Percentiles rank a stretch among this genome's conserved stretches.
These are phyloP conservation scores for Davidsoniella eucalypti DNA, from an alignment of 2,329 filamentous ascomycete species.

Conservation along the genomic window DNA sequence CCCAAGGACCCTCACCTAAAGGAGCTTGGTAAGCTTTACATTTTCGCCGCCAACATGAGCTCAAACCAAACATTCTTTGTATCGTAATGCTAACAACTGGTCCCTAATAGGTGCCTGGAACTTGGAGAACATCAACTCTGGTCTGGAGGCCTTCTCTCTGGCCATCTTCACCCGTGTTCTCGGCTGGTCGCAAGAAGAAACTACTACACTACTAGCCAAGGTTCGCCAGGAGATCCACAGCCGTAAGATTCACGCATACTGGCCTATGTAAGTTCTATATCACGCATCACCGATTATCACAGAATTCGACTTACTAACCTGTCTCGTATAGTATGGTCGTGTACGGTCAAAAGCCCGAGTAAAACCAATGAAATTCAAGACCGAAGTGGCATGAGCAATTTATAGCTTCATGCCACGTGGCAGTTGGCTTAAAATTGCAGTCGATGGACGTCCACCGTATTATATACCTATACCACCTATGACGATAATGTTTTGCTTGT, in stretches of 20 bases:
- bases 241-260: slow-evolving; percentile 19
- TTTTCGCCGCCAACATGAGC: slow-evolving; percentile 12
- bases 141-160: slow-evolving; percentile 20
- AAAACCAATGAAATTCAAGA: too few species aligned
- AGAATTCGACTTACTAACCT: neutral
- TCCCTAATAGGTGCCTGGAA: slow-evolving; percentile 18
- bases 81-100: neutral
- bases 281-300: neutral
- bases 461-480: too few species aligned
- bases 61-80: neutral
- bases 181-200: slow-evolving; percentile 19
- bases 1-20: slow-evolving; percentile 34
- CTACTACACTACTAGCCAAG: slow-evolving; percentile 17
- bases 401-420: too few species aligned
- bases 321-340: slow-evolving; percentile 12
- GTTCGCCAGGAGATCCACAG: slow-evolving; percentile 19
- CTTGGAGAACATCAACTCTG: slow-evolving; percentile 13
- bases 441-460: too few species aligned
- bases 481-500: too few species aligned
- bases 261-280: slow-evolving; percentile 18
- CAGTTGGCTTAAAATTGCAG: too few species aligned
- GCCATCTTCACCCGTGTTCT: slow-evolving; percentile 20
- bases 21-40: slow-evolving; percentile 25
- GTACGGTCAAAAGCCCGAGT: slow-evolving; percentile 13
- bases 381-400: too few species aligned